phyloP scores from a whole-genome alignment of 2,329 filamentous ascomycete species.

The Claviceps cyperi region DNA sequence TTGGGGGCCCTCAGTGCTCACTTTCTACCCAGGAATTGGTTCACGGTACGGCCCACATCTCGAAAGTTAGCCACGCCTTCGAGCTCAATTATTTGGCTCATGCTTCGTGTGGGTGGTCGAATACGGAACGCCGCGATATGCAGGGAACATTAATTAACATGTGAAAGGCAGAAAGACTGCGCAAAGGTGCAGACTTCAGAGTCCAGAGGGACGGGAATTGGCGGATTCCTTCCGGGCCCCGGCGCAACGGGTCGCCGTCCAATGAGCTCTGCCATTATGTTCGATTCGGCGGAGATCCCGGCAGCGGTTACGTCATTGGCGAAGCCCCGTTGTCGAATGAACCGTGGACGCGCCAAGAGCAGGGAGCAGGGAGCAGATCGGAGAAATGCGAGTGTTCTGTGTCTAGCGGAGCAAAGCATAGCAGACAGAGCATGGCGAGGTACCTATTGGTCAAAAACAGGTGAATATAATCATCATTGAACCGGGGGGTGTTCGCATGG shows the following conservation, averaged over 20 bases:
- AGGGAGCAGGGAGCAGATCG: no score
- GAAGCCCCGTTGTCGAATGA: not conserved
- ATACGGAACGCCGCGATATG: not conserved
- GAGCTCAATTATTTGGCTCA: conserved; percentile 8
- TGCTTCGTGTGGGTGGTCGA: not conserved
- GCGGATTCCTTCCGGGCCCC: not conserved
- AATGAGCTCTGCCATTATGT: not conserved
- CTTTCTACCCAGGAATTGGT: conserved; percentile 41
- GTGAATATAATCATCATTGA: no score
- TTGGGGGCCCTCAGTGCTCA: conserved; percentile 18
- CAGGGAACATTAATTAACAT: not conserved
- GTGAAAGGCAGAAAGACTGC: not conserved
- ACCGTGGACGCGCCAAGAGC: not conserved
- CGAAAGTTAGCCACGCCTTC: conserved; percentile 53
- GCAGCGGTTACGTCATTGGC: not conserved
- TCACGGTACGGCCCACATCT: conserved; percentile 57
- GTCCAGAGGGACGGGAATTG: not conserved
- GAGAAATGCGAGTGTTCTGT: no score
- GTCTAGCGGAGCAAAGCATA: no score
- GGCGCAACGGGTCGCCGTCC: not conserved
- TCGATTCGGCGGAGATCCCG: not conserved
- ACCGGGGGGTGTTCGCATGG: no score
- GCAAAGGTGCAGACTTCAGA: no score
- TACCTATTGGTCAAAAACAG: no score
- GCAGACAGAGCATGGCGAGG: no score